phyloP scores from a whole-genome alignment of 1,139 yeast genomes.

The Pichia sp. region DNA sequence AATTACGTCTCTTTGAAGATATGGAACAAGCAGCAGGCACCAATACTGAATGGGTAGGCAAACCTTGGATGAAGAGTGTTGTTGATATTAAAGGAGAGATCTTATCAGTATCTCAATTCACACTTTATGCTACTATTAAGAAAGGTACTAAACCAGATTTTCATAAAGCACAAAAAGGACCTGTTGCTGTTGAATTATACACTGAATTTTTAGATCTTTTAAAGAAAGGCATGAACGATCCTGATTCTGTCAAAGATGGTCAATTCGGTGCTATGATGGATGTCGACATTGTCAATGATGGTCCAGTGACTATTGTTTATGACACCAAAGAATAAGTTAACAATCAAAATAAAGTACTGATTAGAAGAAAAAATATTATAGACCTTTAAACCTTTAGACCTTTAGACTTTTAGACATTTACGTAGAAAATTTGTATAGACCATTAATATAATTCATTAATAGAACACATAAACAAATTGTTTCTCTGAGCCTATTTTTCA shows the following conservation, averaged over 20 bases:
- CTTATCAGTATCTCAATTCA: slow-evolving; percentile 79
- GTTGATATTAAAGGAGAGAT: slow-evolving; percentile 54
- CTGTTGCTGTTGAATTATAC: slow-evolving; percentile 62
- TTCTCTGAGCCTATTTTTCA: too few species aligned
- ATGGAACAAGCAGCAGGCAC: slow-evolving; percentile 33
- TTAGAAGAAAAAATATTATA: too few species aligned
- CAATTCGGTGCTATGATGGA: slow-evolving; percentile 98
- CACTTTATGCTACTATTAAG: slow-evolving; percentile 73
- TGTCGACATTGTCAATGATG: slow-evolving; percentile 79
- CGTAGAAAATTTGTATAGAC: too few species aligned
- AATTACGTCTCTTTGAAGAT: slow-evolving; percentile 69
- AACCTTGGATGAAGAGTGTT: slow-evolving; percentile 56
- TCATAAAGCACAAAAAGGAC: slow-evolving; percentile 82
- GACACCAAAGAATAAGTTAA: slow-evolving; percentile 45
- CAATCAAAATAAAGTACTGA: neutral
- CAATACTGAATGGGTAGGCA: slow-evolving; percentile 32
- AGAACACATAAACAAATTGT: too few species aligned
- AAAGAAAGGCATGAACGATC: slow-evolving; percentile 46
- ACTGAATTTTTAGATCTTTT: slow-evolving; percentile 49
- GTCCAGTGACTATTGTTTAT: slow-evolving; percentile 71
- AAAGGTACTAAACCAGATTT: slow-evolving; percentile 95
- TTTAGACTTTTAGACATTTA: too few species aligned
- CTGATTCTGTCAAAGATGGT: slow-evolving; percentile 71
- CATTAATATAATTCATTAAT: too few species aligned
- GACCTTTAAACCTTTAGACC: too few species aligned